Evolutionary conservation across 2,329 filamentous ascomycete species (phyloP), one percentile per base, ranked within the genome.

Genomic region (Drechslerella stenobrocha): DNA sequence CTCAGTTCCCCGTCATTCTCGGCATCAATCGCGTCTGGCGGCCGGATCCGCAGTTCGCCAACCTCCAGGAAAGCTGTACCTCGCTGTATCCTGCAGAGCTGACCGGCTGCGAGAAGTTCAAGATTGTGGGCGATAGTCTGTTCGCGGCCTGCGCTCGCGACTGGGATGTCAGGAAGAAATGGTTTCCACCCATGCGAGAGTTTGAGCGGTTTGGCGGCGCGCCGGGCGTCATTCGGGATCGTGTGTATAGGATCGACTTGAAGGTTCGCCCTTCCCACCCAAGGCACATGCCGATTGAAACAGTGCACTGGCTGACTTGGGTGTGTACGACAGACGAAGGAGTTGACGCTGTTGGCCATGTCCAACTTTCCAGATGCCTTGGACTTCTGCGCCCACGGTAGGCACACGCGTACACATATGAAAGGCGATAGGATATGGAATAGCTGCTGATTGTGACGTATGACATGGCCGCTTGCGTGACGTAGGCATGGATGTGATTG

Each of bases 331-430:
- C n/a, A 65, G 60, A 65, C 60, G 0, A 32, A 57, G 20, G 20
- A 28, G 13, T 42, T 65, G 47, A 65, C 52, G 15, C 37, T 18
- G 6, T 20, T 65, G 9, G 18, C 18, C 15, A 57, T 65, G 46
- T 30, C 52, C 15, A 37, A 65, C 32, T 65, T 65, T 34, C 60
- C 60, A 15, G 18, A 37, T 30, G 13, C 56, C 30, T 2, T 28
- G 24, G 60, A 65, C 15, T 52, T 65, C n/a, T 57, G 52, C 37
- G 46, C 53, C 4, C 60, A 65, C 23, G 60, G 60, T 65, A 51
- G 24, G 15, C 15, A 15, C n/a, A n/a, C n/a, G n/a, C n/a, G n/a
- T n/a, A n/a, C n/a, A n/a, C n/a, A n/a, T n/a, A n/a, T n/a, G n/a
- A n/a, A n/a, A n/a, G n/a, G n/a, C n/a, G n/a, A n/a, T n/a, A n/a